These are phyloP conservation scores for Fusarium circinatum DNA, from an alignment of 2,329 filamentous ascomycete species.

Conservation along the genomic window DNA sequence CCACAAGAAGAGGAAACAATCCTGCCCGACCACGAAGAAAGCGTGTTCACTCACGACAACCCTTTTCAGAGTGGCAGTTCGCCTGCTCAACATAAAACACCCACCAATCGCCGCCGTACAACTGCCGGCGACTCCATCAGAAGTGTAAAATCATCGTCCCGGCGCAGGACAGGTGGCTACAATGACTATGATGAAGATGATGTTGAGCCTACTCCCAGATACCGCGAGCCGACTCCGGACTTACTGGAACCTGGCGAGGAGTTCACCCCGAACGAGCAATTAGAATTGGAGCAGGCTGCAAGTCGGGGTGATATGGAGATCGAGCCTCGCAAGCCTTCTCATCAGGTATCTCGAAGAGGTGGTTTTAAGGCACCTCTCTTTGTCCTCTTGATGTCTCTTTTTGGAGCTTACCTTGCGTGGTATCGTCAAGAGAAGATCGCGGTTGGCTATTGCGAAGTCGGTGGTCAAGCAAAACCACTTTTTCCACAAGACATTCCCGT, in stretches of 20 bases:
- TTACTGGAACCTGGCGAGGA: conserved; percentile 81
- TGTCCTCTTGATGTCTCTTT: conserved; percentile 75
- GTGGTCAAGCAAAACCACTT: conserved; percentile 66
- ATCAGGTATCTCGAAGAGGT: conserved; percentile 50
- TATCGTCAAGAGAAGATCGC: conserved; percentile 96
- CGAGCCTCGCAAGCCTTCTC: conserved; percentile 55
- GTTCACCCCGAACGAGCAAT: conserved; percentile 90
- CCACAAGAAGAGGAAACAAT: conserved; percentile 52
- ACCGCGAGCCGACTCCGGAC: conserved; percentile 49
- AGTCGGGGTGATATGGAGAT: conserved; percentile 61
- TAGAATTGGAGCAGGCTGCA: conserved; percentile 79
- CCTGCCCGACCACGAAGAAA: conserved; percentile 57
- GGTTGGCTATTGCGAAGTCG: conserved; percentile 93
- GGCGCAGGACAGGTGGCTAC: conserved; percentile 55
- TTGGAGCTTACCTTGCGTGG: conserved; percentile 80
- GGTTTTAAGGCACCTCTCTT: conserved; percentile 73
- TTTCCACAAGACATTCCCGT: conserved; percentile 63
- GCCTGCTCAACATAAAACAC: conserved; percentile 63
- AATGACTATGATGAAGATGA: conserved; percentile 46
- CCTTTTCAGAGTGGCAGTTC: conserved; percentile 89
- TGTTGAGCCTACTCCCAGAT: conserved; percentile 45
- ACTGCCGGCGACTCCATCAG: conserved; percentile 54
- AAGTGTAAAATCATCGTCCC: conserved; percentile 55
- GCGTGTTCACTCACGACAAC: conserved; percentile 87
- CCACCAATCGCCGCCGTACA: conserved; percentile 62